Evolutionary conservation across 495 filamentous ascomycete species (phyloP), one percentile per base, ranked within the genome.

Genomic region (Aspergillus taichungensis): DNA sequence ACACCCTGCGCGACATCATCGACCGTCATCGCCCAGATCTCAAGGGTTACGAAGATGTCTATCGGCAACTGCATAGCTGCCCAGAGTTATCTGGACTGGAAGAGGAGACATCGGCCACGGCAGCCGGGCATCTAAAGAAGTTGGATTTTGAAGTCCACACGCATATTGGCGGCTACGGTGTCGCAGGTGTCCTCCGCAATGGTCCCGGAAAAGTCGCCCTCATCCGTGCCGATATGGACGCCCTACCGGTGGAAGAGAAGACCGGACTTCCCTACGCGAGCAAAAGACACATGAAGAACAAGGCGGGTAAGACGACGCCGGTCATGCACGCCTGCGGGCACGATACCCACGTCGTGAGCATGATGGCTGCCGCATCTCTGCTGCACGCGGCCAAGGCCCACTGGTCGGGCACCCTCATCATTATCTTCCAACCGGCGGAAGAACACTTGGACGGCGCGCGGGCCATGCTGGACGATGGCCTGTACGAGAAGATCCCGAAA

Each of bases 251-350:
- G 1, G 52, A 68, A 51, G 80, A 85, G 49, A 50, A 65, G 33
- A 82, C 77, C 1, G 71, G 67, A 0, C 59, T 82, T 1, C 58
- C 62, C 8, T 84, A 82, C 51, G 73, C 76, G 0, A 80, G 75
- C 54, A 63, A 51, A 12, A 48, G 49, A 6, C 64, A 62, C 46
- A 51, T 57, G 6, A 68, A 68, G 39, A 65, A 74, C 49, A 48
- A 47, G 5, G 59, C 74, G 13, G 79, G 78, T 3, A 43, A 53
- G 0, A 58, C 62, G 36, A 66, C 67, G 35, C 74, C 76, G 0
- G 77, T 80, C 1, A 82, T 82, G 80, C 80, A 84, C 56, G 78
- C 82, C 29, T 83, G 79, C 57, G 80, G 80, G 1, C 80, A 85
- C 46, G 82, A 85, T 49, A 73, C 77, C 50, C 79, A 85, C 53